phyloP scores from a whole-genome alignment of 108 stramenopile genomes.

The Nitzschia sp. region DNA sequence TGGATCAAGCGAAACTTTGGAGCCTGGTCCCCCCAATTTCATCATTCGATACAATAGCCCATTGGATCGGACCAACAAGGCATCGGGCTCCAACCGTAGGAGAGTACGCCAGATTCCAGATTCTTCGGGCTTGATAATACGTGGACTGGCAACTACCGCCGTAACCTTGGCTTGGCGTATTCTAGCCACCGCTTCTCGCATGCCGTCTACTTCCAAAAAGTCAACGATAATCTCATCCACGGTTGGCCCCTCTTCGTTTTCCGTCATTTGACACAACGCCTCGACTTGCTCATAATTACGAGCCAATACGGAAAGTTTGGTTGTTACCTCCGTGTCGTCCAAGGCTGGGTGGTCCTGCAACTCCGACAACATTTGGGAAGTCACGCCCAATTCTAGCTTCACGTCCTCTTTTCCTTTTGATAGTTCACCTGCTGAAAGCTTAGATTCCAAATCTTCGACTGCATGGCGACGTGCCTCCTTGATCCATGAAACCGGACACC shows the following conservation, averaged over 20 bases:
- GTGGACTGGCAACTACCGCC: constrained; percentile 64
- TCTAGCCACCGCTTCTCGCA: constrained; percentile 50
- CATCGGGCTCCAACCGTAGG: constrained; percentile 57
- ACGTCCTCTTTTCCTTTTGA: background rate
- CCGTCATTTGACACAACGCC: constrained; percentile 54
- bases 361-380: background rate
- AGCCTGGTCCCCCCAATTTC: constrained; percentile 46
- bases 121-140: constrained; percentile 77
- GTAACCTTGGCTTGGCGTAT: constrained; percentile 34
- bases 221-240: constrained; percentile 72
- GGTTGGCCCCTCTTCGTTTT: constrained; percentile 6
- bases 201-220: constrained; percentile 76
- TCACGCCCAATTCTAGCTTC: constrained; percentile 5
- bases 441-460: constrained; percentile 37
- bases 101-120: constrained; percentile 65
- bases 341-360: background rate
- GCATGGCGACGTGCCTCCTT: constrained; percentile 62
- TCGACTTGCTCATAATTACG: constrained; percentile 58
- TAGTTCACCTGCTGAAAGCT: background rate
- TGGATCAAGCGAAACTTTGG: constrained; percentile 7
- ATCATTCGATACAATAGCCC: constrained; percentile 60
- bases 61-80: constrained; percentile 60
- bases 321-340: background rate
- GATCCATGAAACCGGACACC: constrained; percentile 66
- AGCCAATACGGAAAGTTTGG: constrained; percentile 48